Evolutionary conservation across 1,284 basidiomycete species (phyloP), one percentile per base, ranked within the genome.

Genomic region (Porodaedalea pini): DNA sequence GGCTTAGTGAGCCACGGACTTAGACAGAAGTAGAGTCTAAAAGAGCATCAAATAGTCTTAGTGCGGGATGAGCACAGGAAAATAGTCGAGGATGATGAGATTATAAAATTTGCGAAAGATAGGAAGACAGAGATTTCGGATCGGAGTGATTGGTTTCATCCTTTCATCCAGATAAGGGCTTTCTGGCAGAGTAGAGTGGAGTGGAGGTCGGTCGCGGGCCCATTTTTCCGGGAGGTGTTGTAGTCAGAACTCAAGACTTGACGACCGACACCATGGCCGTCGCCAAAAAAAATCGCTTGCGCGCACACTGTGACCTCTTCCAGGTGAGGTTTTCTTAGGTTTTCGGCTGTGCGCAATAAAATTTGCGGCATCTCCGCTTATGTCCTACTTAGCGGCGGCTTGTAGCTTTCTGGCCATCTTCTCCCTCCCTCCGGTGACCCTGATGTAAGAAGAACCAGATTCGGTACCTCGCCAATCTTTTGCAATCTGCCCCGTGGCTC

Each of bases 361-460:
- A 32, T 10, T 47, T 47, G 21, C 45, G 45, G 45, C 29, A 11
- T 41, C 15, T 41, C 19, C 19, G 40, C 19, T 17, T 8, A 21
- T 4, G 13, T 17, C 15, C 5, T n/a, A 11, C 13, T 47, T 29
- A 47, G 45, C 45, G 45, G 31, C 45, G 45, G 45, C 29, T 29
- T 25, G 29, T 21, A 23, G 25, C n/a, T 47, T 29, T 8, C 41
- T 23, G n/a, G 5, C 7, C 32, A 13, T 13, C 32, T 34, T 34
- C 13, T 13, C 32, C 32, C 13, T 13, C 7, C 13, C 7, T 3
- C 11, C 45, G 25, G 13, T 8, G 45, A 15, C 25, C 29, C 21
- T 47, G 45, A 47, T 47, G 45, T 47, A 31, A 47, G 29, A 31
- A 15, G 13, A n/a, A 47, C 45, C 25, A 47, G 45, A 47, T 47